Evolutionary conservation across 495 filamentous ascomycete species (phyloP).

Genomic region (Lophiostoma macrostomum): DNA sequence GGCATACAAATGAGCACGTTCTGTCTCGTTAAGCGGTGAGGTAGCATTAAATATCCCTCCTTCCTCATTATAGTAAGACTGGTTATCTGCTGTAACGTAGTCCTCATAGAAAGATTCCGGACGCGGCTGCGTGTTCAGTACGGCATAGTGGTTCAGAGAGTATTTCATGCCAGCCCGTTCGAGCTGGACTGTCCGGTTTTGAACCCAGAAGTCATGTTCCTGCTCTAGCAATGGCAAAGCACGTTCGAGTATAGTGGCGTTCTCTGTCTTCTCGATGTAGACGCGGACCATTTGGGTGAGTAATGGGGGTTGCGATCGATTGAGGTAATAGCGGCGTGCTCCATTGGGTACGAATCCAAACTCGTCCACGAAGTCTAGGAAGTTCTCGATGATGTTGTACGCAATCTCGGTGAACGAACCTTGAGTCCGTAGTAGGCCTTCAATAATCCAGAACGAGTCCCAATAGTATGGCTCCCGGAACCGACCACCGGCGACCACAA

Average conservation of each 20-base stretch:
- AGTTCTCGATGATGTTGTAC: constrained; percentile 36
- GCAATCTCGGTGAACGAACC: constrained; percentile 37
- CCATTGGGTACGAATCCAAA: constrained; percentile 37
- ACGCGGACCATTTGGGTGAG: constrained; percentile 34
- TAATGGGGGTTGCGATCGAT: constrained; percentile 34
- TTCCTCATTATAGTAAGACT: constrained; percentile 30
- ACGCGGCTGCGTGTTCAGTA: constrained; percentile 33
- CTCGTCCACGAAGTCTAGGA: constrained; percentile 34
- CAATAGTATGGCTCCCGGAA: constrained; percentile 39
- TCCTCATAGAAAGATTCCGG: constrained; percentile 37
- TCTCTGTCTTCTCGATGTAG: constrained; percentile 33
- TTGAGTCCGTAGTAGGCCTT: constrained; percentile 32
- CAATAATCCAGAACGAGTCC: constrained; percentile 37
- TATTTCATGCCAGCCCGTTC: constrained; percentile 16
- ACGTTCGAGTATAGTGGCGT: constrained; percentile 30
- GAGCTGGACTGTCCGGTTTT: constrained; percentile 29
- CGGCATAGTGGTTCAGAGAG: constrained; percentile 30
- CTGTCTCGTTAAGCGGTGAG: constrained; percentile 18
- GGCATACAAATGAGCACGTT: constrained; percentile 28
- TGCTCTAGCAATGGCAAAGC: constrained; percentile 31
- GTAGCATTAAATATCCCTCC: constrained; percentile 30
- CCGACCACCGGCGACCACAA: constrained; percentile 36
- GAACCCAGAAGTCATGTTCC: constrained; percentile 32
- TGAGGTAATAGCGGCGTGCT: constrained; percentile 32
- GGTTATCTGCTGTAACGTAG: constrained; percentile 33